Evolutionary conservation across 2,329 filamentous ascomycete species (phyloP).

Genomic region (Penicillium decumbens): DNA sequence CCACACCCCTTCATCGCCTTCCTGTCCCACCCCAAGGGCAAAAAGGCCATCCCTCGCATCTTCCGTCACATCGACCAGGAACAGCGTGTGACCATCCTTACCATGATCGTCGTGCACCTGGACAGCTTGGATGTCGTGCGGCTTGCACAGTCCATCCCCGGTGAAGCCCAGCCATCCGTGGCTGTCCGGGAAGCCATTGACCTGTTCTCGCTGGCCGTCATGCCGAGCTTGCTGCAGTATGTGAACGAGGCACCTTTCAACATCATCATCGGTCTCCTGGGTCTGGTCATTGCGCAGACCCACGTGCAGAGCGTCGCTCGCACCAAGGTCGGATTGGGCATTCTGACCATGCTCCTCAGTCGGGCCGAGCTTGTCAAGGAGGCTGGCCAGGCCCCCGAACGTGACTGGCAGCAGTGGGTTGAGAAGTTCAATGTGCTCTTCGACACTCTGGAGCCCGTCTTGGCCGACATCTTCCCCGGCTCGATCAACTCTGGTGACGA

Average conservation of each 20-base stretch:
- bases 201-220: constrained; percentile 79
- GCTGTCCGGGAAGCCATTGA: constrained; percentile 87
- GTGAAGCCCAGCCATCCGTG: constrained; percentile 67
- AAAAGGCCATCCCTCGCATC: constrained; percentile 89
- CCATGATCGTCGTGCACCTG: constrained; percentile 90
- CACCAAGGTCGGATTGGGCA: constrained; percentile 80
- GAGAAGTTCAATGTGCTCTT: constrained; percentile 81
- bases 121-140: constrained; percentile 88
- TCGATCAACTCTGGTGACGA: constrained; percentile 88
- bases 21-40: constrained; percentile 89
- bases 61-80: constrained; percentile 91
- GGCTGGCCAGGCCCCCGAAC: constrained; percentile 62
- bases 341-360: constrained; percentile 90
- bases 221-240: constrained; percentile 84
- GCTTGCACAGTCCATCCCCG: constrained; percentile 67
- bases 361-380: constrained; percentile 92
- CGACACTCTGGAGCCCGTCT: constrained; percentile 74
- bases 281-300: constrained; percentile 73
- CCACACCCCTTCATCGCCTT: constrained; percentile 94
- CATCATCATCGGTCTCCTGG: constrained; percentile 85
- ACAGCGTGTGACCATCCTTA: constrained; percentile 86
- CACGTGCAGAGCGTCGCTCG: constrained; percentile 80
- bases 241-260: constrained; percentile 86
- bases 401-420: constrained; percentile 78
- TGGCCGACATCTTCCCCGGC: constrained; percentile 83